A percentile compares a stretch with the other conserved stretches of the same genome.
Conservation (phyloP, 2,329 filamentous ascomycete species). For the Camillea tinctor region DNA sequence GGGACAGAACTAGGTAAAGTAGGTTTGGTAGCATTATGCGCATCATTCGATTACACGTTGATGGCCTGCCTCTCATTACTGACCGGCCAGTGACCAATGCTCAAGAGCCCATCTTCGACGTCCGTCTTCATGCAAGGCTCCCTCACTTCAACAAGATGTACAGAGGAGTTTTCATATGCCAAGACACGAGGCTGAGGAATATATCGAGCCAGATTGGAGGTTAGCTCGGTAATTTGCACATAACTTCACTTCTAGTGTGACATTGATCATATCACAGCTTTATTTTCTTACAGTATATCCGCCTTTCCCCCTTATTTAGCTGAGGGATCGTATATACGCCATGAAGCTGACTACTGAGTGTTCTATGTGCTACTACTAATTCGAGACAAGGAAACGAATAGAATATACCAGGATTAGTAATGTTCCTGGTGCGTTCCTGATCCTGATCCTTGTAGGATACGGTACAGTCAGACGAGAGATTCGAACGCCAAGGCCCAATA, state of each 20-base stretch:
- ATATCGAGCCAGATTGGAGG: neutral
- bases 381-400: neutral
- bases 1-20: neutral
- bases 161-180: neutral
- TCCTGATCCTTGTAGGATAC: neutral
- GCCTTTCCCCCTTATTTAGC: too few relatives aligned
- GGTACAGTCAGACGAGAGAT: neutral
- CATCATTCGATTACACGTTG: neutral
- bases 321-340: neutral
- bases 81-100: neutral
- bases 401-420: neutral
- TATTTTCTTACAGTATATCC: neutral
- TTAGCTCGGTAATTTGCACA: neutral
- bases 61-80: neutral
- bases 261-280: too few relatives aligned
- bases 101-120: neutral
- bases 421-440: neutral
- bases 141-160: neutral
- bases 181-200: neutral
- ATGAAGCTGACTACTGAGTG: neutral
- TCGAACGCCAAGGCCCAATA: neutral
- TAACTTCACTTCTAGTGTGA: neutral
- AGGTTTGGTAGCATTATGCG: neutral
- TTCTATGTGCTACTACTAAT: neutral
- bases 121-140: conserved; percentile 1